Evolutionary conservation across 768 basidiomycete species (phyloP), one percentile per base, ranked within the genome.

Genomic region (Austroboletus festivus): DNA sequence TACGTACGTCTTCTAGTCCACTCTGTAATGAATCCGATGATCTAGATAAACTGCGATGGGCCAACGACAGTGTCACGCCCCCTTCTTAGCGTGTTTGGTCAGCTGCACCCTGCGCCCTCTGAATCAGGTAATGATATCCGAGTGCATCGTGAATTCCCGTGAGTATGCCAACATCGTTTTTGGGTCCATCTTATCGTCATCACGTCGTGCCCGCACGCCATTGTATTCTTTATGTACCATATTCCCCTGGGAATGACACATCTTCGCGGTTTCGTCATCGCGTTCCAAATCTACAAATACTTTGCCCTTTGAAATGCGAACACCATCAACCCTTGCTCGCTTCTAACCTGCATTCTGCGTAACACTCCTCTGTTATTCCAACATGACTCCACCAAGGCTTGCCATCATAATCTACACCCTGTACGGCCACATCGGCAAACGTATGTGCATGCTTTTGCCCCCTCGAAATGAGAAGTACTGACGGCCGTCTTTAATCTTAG

Each of bases 331-430:
- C 19, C 18, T 16, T 6, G 26, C 21, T 8, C 23, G 16, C 13
- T 42, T 23, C n/a, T 22, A n/a, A n/a, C n/a, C n/a, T n/a, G n/a
- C n/a, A n/a, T n/a, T n/a, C n/a, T n/a, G n/a, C n/a, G n/a, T n/a
- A n/a, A n/a, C n/a, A n/a, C 13, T 20, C 12, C 44, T 37, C 24
- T 26, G 28, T 30, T 22, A 44, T 6, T 7, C 23, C 20, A 30
- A 43, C 43, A 78, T 77, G 75, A 60, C 77, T 55, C 79, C 84
- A 23, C 60, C 59, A 16, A 77, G 66, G 48, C 67, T 88, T 52
- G 85, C 85, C 47, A 85, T 89, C 63, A 58, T 89, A 57, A 81
- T 88, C 68, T 90, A 89, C 72, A 63, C 80, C 34, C 63, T 86
- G 71, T 87, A 85, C 64, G 83, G 85, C 56, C 89, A 90, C 64